Evolutionary conservation across 371 early-diverging fungal species (phyloP).

Genomic region (Funneliformis caledonium): DNA sequence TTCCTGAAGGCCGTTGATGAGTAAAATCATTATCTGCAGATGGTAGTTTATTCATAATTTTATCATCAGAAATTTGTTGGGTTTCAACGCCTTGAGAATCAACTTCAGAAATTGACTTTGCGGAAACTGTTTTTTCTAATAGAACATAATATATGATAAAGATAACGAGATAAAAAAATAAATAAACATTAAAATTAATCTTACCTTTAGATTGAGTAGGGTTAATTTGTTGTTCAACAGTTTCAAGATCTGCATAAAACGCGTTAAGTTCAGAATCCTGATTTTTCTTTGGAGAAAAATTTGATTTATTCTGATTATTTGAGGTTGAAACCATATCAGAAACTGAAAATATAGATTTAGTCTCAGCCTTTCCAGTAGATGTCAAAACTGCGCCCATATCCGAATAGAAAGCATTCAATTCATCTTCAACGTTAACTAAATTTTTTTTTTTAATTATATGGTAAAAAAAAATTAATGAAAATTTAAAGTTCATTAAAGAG

Average conservation of each 20-base stretch:
- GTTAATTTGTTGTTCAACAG: not conserved
- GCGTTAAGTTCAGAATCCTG: not conserved
- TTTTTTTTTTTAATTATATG: too few species aligned
- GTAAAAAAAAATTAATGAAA: not conserved
- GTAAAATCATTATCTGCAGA: not conserved
- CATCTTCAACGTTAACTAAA: constrained; percentile 26
- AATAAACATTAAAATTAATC: not conserved
- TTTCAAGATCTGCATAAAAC: not conserved
- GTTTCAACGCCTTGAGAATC: not conserved
- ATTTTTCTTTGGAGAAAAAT: constrained; percentile 1
- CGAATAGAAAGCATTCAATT: constrained; percentile 33
- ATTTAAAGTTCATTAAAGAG: not conserved
- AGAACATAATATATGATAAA: too few species aligned
- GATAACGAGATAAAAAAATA: too few species aligned
- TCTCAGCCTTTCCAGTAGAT: constrained; percentile 14
- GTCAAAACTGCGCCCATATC: constrained; percentile 34
- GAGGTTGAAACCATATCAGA: constrained; percentile 32
- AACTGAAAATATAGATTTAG: constrained; percentile 34
- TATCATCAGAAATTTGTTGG: not conserved
- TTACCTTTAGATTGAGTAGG: not conserved
- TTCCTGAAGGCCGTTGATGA: not conserved
- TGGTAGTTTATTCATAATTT: not conserved
- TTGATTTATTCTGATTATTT: not conserved
- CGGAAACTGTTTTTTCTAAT: not conserved
- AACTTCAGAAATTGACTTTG: not conserved